Conservation (phyloP, 2,329 filamentous ascomycete species). For the Colletotrichum simmondsii region DNA sequence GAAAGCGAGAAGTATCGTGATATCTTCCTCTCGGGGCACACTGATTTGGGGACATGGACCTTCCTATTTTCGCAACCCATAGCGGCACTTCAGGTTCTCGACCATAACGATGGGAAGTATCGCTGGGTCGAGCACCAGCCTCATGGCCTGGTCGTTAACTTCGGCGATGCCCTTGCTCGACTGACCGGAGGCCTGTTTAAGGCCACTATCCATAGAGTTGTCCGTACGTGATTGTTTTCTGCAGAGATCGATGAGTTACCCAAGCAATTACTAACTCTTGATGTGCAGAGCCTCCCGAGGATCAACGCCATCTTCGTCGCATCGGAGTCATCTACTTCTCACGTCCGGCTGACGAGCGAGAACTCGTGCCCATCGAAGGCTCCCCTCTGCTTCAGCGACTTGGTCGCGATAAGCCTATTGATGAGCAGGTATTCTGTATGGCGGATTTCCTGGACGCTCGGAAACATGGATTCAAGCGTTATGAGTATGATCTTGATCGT, state of each 20-base stretch:
- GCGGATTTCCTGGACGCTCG: slow-evolving; percentile 41
- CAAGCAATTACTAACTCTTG: too few relatives aligned
- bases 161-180: slow-evolving; percentile 44
- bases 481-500: slow-evolving; percentile 41
- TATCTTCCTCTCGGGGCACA: slow-evolving; percentile 53
- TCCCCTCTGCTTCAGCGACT: slow-evolving; percentile 46
- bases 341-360: slow-evolving; percentile 40
- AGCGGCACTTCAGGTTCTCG: slow-evolving; percentile 50
- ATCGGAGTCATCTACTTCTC: slow-evolving; percentile 53
- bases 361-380: slow-evolving; percentile 46
- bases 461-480: slow-evolving; percentile 43
- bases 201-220: slow-evolving; percentile 44
- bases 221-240: not conserved
- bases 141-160: slow-evolving; percentile 49
- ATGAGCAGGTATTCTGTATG: slow-evolving; percentile 39
- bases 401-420: slow-evolving; percentile 40
- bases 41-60: slow-evolving; percentile 50
- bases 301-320: slow-evolving; percentile 47
- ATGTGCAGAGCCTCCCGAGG: slow-evolving; percentile 39
- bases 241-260: too few relatives aligned
- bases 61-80: slow-evolving; percentile 52
- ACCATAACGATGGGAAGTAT: slow-evolving; percentile 43
- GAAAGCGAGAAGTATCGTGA: slow-evolving; percentile 49
- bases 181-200: slow-evolving; percentile 43
- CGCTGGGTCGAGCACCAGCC: slow-evolving; percentile 30